Evolutionary conservation across 495 filamentous ascomycete species (phyloP), one percentile per base, ranked within the genome.

Genomic region (Rhypophila decipiens): DNA sequence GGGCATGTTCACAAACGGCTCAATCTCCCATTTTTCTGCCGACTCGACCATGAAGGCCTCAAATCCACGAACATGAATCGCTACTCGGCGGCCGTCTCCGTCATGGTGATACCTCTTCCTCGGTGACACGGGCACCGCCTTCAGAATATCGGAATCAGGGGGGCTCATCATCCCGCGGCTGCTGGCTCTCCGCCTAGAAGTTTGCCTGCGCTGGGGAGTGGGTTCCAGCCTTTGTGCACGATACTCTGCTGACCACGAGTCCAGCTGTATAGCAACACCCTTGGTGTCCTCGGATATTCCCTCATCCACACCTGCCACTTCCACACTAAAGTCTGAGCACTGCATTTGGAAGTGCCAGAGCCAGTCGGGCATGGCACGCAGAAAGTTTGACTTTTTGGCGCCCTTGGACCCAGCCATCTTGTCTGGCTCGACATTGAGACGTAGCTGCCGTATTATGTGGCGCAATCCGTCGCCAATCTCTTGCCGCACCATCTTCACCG

Each of bases 391-490:
- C 33, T 77, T 71, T 15, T 56, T 62, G 8, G 68, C 38, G 0
- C 69, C 68, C 56, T 76, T 73, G 2, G 78, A 65, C n/a, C 60
- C 60, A 1, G 59, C 63, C 33, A 70, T 67, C 57, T 77, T 87
- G 57, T 82, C 80, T 1, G 82, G 77, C 42, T 84, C 75, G 19
- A 86, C 71, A 68, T 72, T 56, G 8, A 68, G 57, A 15, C 75
- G 78, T 39, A 96, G 74, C 54, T 97, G 89, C 31, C 82, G 78
- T 15, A 96, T 76, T 49, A 97, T 95, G 62, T 96, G 86, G 31
- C 86, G 87, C 41, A 99, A 79, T 13, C 94, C 94, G 53, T 88
- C 83, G 42, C 85, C 90, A 45, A 99, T 94, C 57, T 97, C 90
- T 12, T 85, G 80, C 23, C 90, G 83, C 24, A 95, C 84, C 78